Evolutionary conservation across 495 filamentous ascomycete species (phyloP), one percentile per base, ranked within the genome.

Genomic region (Beverwykella pulmonaria): DNA sequence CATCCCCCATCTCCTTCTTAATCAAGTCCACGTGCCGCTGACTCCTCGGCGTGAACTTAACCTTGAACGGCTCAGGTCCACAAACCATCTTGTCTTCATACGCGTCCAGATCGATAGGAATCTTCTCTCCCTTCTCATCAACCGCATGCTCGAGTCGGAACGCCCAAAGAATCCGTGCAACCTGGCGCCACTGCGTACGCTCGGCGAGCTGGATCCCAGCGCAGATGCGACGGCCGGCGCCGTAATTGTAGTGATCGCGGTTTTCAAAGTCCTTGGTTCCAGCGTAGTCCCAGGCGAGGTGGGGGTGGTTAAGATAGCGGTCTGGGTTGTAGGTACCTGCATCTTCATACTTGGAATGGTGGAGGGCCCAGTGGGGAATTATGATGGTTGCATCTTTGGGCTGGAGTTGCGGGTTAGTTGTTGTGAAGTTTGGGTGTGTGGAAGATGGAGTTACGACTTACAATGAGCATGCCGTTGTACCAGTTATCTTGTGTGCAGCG

Each of bases 151-250:
- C 46, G 27, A 81, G 70, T 20, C 86, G 73, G 63, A 87, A 88
- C 0, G 78, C 83, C 70, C 85, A 84, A 5, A 90, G 65, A 1
- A 84, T 75, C 36, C 82, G 78, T 1, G 83, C 78, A 5, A 84
- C 68, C 22, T 68, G 79, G 0, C 86, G 36, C 69, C 79, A 87
- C 12, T 89, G 59, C 1, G 74, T 82, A 20, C 77, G 78, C 61
- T 88, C 86, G 0, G 87, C 87, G 4, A 89, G 71, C 41, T 83
- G 75, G 0, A 82, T 82, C 0, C 86, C 87, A 0, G 84, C 81
- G 68, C 87, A 89, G 20, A 85, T 77, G 0, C 86, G 78, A 2
- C 86, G 78, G 0, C 87, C 87, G 5, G 82, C 84, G 1, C 86
- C 86, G 66, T 86, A 89, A 0, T 74, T 75, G 34, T 80, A 79